Percentiles rank a stretch among this genome's conserved stretches.
phyloP scores from a whole-genome alignment of 495 filamentous ascomycete genomes.

The Penicillium atrosanguineum region DNA sequence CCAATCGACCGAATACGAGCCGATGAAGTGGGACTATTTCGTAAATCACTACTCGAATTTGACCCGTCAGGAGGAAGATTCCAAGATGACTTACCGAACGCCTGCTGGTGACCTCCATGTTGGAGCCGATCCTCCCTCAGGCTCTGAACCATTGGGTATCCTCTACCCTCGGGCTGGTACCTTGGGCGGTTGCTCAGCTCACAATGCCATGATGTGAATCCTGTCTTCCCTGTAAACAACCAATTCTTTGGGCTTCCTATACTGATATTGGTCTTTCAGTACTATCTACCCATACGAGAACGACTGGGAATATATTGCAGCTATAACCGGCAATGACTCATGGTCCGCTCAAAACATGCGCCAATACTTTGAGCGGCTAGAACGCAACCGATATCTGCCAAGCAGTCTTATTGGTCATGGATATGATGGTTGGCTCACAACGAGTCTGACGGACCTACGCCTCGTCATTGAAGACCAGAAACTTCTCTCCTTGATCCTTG shows the following conservation, averaged over 20 bases:
- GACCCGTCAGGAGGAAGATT: conserved; percentile 34
- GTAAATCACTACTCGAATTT: conserved; percentile 42
- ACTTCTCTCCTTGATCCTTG: conserved; percentile 47
- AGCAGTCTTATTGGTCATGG: conserved; percentile 50
- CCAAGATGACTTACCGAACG: conserved; percentile 43
- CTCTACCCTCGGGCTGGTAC: conserved; percentile 44
- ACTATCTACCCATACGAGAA: conserved; percentile 35
- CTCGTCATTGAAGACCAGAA: conserved; percentile 51
- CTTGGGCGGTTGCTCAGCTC: conserved; percentile 41
- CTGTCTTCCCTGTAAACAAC: background rate
- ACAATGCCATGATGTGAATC: conserved; percentile 45
- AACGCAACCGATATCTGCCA: conserved; percentile 52
- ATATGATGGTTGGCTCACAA: conserved; percentile 54
- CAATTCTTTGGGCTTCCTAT: background rate
- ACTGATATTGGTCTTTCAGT: conserved; percentile 3
- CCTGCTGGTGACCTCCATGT: conserved; percentile 33
- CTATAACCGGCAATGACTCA: conserved; percentile 37
- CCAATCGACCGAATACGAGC: conserved; percentile 39
- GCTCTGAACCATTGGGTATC: conserved; percentile 35
- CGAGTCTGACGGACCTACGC: conserved; percentile 44
- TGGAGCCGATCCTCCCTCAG: conserved; percentile 32
- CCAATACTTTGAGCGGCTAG: conserved; percentile 41
- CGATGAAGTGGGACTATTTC: conserved; percentile 45
- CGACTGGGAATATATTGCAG: conserved; percentile 44
- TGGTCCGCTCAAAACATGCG: conserved; percentile 41